Evolutionary conservation across 495 filamentous ascomycete species (phyloP).

Genomic region (Halenospora varia): DNA sequence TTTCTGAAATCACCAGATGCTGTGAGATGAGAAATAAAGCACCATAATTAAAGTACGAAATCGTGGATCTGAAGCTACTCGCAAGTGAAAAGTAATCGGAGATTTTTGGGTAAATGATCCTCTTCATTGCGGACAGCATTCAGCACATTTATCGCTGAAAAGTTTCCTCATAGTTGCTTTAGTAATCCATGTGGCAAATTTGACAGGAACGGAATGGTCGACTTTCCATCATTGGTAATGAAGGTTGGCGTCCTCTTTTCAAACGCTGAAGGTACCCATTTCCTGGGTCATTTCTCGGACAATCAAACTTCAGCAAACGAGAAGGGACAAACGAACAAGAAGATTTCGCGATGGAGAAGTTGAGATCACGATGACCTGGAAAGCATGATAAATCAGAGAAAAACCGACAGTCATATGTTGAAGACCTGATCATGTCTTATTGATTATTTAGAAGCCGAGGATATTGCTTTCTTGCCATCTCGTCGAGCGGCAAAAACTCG

Average conservation of each 20-base stretch:
- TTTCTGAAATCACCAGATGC: conserved; percentile 46
- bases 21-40: conserved; percentile 11
- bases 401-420: no score
- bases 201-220: neutral
- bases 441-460: no score
- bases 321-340: no score
- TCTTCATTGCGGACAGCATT: conserved; percentile 41
- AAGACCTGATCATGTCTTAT: no score
- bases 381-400: no score
- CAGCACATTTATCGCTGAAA: conserved; percentile 42
- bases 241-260: conserved; percentile 27
- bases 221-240: conserved; percentile 2
- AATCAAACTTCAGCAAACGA: no score
- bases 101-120: conserved; percentile 20
- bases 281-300: no score
- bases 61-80: conserved; percentile 2
- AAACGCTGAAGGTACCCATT: no score
- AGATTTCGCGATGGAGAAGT: no score
- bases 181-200: conserved; percentile 10
- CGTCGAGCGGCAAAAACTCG: no score
- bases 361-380: no score
- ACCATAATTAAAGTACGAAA: neutral
- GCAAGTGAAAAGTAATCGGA: conserved; percentile 40
- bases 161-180: conserved; percentile 38
- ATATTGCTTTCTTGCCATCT: no score